phyloP scores from a whole-genome alignment of 202 grass and related monocot genomes.

The Panicum hallii region DNA sequence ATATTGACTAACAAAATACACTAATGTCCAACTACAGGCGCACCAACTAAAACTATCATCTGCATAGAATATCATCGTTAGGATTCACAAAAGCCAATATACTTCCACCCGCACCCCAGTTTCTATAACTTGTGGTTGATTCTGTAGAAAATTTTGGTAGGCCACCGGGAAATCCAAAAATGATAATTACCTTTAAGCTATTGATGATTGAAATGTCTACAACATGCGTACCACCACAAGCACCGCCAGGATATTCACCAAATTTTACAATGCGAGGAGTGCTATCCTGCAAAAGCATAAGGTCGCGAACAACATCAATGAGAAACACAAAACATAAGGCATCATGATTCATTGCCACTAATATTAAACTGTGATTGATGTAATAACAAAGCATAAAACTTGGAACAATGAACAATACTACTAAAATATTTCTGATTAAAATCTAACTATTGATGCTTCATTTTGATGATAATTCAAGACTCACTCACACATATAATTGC shows the following conservation, averaged over 20 bases:
- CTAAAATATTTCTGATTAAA: not conserved
- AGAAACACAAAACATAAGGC: not conserved
- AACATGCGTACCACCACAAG: conserved; percentile 95
- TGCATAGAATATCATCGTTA: not conserved
- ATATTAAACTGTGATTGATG: not conserved
- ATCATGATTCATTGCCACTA: not conserved
- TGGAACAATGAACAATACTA: not conserved
- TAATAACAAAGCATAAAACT: not conserved
- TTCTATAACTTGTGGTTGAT: not conserved
- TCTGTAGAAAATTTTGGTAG: not conserved
- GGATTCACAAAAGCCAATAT: not conserved
- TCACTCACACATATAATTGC: not conserved
- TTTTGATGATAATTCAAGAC: conserved; percentile 17
- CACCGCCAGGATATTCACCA: conserved; percentile 66
- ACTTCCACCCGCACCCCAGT: not conserved
- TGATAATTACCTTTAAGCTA: conserved; percentile 64
- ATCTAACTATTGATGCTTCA: not conserved
- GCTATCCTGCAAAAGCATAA: conserved; percentile 65
- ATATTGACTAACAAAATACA: not conserved
- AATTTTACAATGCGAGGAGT: conserved; percentile 79
- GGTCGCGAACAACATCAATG: not conserved
- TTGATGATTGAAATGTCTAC: conserved; percentile 62
- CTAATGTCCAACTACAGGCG: not conserved
- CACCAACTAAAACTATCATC: not conserved
- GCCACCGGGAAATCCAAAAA: not conserved